phyloP scores from a whole-genome alignment of 1,284 basidiomycete genomes.

The Puccinia novopanici region DNA sequence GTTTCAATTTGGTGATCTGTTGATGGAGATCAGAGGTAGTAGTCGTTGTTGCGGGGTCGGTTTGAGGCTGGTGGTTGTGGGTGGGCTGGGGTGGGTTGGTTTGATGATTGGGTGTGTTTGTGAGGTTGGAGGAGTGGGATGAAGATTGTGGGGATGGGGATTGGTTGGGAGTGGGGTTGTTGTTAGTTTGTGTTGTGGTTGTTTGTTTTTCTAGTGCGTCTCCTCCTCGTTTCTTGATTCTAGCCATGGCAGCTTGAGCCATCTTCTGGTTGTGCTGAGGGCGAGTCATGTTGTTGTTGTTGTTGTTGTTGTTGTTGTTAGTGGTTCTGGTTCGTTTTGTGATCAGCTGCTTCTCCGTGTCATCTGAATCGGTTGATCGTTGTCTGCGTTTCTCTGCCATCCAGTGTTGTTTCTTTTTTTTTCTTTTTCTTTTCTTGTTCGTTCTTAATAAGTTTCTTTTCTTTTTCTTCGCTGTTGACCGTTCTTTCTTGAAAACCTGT shows the following conservation, averaged over 20 bases:
- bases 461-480: background rate
- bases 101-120: background rate
- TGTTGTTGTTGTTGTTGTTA: slow-evolving; percentile 14
- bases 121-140: background rate
- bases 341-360: slow-evolving; percentile 14
- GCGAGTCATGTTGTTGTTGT: slow-evolving; percentile 6
- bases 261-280: slow-evolving; percentile 11
- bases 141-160: background rate
- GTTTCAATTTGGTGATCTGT: slow-evolving; percentile 26
- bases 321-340: slow-evolving; percentile 12
- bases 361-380: slow-evolving; percentile 1
- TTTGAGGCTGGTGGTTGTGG: too few species aligned
- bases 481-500: background rate
- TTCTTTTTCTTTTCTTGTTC: background rate
- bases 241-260: slow-evolving; percentile 17
- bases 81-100: background rate
- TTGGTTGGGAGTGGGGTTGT: background rate
- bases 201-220: too few species aligned
- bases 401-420: background rate
- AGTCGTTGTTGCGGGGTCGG: background rate
- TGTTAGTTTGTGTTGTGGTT: background rate
- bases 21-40: background rate
- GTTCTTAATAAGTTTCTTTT: too few species aligned
- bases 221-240: slow-evolving; percentile 22
- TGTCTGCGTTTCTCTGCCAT: slow-evolving; percentile 32